phyloP scores from a whole-genome alignment of 177 flowering plant species.

The Vitis hybrid region DNA sequence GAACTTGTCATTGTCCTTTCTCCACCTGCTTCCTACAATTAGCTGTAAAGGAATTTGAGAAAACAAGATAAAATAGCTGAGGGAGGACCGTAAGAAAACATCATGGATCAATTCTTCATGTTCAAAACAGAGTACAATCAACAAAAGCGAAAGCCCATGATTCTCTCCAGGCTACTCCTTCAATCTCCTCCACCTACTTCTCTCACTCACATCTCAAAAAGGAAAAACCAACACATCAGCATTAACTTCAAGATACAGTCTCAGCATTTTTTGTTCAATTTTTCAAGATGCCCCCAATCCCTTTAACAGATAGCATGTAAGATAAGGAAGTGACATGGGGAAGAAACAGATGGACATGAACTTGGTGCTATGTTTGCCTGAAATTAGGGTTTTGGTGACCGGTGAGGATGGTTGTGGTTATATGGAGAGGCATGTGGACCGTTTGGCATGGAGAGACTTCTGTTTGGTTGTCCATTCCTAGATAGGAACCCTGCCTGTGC shows the following conservation, averaged over 20 bases:
- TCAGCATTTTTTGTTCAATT: background rate
- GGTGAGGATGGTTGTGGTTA: constrained; percentile 15
- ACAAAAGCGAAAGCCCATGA: background rate
- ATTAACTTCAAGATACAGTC: background rate
- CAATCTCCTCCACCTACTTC: background rate
- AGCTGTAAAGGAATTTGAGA: no score
- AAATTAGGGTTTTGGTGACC: constrained; percentile 17
- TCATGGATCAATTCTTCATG: background rate
- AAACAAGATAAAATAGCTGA: no score
- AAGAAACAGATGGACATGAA: background rate
- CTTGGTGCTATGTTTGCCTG: constrained; percentile 4
- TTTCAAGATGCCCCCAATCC: background rate
- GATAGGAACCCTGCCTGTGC: constrained; percentile 13
- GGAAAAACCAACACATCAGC: background rate
- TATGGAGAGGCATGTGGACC: constrained; percentile 29
- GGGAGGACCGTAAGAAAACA: background rate
- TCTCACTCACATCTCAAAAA: background rate
- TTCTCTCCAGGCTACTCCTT: constrained; percentile 1
- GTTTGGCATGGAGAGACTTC: constrained; percentile 30
- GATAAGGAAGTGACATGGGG: background rate
- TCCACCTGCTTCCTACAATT: no score
- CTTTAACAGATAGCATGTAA: background rate
- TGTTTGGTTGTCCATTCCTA: constrained; percentile 27
- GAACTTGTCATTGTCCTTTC: no score
- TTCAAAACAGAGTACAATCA: background rate